A percentile compares a stretch with the other conserved stretches of the same genome.
Conservation (phyloP, 176 grass and related monocot species). For the Hsuehochloa calcarea region DNA sequence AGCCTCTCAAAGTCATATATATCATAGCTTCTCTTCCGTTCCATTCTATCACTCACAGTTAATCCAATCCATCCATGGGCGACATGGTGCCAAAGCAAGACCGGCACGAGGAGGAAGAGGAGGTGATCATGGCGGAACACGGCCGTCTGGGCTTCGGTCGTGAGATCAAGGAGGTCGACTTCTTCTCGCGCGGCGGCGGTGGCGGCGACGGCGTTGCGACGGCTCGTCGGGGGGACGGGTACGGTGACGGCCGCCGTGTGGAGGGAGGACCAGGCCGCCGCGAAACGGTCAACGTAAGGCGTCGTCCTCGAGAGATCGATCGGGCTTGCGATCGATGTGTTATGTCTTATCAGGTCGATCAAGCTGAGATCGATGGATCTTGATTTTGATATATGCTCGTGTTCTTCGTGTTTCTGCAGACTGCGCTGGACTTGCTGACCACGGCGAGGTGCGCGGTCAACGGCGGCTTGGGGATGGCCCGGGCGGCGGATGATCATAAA, state of each 20-base stretch:
- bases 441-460: not conserved
- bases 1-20: not conserved
- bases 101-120: not conserved
- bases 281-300: constrained; percentile 43
- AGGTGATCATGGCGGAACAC: not conserved
- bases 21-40: not conserved
- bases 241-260: not conserved
- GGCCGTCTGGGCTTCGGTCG: not conserved
- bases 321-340: not conserved
- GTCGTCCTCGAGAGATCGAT: not conserved
- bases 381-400: not conserved
- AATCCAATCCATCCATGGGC: constrained; percentile 15
- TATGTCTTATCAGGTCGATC: not conserved
- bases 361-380: constrained; percentile 5
- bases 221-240: not conserved
- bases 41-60: not conserved
- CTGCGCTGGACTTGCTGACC: constrained; percentile 40
- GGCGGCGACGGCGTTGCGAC: not conserved
- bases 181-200: constrained; percentile 25
- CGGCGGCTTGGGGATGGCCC: not conserved
- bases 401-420: not conserved
- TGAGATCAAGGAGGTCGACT: constrained; percentile 49
- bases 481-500: not conserved
- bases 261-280: not conserved
- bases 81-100: constrained; percentile 1